Conservation (phyloP, 768 basidiomycete genomes). For the Boletus rubropictus region DNA sequence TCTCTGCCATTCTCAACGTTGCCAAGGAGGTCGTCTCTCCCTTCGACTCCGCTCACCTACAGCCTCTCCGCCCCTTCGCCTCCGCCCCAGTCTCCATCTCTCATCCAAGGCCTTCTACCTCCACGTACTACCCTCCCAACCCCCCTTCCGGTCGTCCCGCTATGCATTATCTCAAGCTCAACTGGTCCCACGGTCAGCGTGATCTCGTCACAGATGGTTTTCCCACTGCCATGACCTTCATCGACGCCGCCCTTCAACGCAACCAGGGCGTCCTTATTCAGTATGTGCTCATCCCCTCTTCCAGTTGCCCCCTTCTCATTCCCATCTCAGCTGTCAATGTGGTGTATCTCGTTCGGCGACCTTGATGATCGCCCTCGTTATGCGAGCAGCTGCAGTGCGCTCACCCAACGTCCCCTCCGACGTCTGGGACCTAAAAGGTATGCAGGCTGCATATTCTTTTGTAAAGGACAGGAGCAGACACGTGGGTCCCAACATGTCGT, state of each 20-base stretch:
- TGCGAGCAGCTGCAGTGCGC: constrained; percentile 79
- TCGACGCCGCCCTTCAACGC: constrained; percentile 69
- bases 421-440: constrained; percentile 74
- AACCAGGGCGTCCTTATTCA: constrained; percentile 81
- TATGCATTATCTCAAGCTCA: constrained; percentile 84
- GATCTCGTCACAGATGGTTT: constrained; percentile 80
- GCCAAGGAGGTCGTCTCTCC: constrained; percentile 85
- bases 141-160: constrained; percentile 62
- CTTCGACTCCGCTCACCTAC: constrained; percentile 46
- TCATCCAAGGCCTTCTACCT: constrained; percentile 31
- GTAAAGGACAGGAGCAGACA: constrained; percentile 86
- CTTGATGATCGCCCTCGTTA: constrained; percentile 83
- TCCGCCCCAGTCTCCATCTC: constrained; percentile 63
- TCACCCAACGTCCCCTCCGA: constrained; percentile 64
- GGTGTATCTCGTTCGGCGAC: constrained; percentile 91
- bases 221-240: constrained; percentile 72
- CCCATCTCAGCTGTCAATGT: constrained; percentile 73
- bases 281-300: constrained; percentile 45
- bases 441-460: constrained; percentile 86
- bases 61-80: constrained; percentile 52
- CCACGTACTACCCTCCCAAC: constrained; percentile 65
- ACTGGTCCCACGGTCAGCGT: constrained; percentile 92
- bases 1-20: constrained; percentile 82
- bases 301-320: constrained; percentile 12
- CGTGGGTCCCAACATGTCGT: constrained; percentile 94